Conservation (phyloP, 2,329 filamentous ascomycete genomes). For the Ophiosphaerella herpotricha region DNA sequence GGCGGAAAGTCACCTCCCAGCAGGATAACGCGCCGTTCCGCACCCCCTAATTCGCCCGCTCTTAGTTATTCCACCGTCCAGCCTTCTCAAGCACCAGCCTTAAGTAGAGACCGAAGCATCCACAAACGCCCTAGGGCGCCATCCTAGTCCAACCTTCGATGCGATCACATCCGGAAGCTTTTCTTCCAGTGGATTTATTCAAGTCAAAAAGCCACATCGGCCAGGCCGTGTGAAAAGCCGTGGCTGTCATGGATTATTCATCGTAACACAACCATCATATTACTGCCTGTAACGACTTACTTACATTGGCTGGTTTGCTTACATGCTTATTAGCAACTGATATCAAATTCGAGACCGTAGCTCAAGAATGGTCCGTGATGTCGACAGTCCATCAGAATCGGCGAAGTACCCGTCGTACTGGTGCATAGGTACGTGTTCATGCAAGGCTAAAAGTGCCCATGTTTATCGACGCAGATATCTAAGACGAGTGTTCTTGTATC, state of each 20-base stretch:
- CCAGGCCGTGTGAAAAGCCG: background rate
- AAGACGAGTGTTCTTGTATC: background rate
- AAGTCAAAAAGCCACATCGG: background rate
- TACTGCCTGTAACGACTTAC: too few species aligned
- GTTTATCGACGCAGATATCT: background rate
- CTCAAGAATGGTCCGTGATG: too few species aligned
- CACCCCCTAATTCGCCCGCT: conserved; percentile 9
- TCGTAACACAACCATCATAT: too few species aligned
- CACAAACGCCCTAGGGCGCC: conserved; percentile 12
- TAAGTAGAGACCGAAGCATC: conserved; percentile 13
- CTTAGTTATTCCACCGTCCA: conserved; percentile 7
- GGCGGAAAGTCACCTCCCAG: conserved; percentile 11
- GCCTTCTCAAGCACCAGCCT: conserved; percentile 15
- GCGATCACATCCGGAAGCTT: conserved; percentile 7
- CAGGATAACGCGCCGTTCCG: background rate
- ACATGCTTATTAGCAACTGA: too few species aligned
- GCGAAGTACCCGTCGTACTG: too few species aligned
- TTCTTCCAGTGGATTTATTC: conserved; percentile 5
- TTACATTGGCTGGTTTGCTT: too few species aligned
- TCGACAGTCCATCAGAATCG: too few species aligned
- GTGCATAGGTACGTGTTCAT: too few species aligned
- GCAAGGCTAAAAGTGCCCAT: background rate
- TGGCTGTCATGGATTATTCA: background rate
- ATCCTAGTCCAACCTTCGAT: conserved; percentile 13
- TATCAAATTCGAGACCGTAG: too few species aligned